A percentile compares a stretch with the other conserved stretches of the same genome.
These are phyloP conservation scores for Phalaenopsis aphrodite DNA, from an alignment of 106 monocot species.

Conservation along the genomic window DNA sequence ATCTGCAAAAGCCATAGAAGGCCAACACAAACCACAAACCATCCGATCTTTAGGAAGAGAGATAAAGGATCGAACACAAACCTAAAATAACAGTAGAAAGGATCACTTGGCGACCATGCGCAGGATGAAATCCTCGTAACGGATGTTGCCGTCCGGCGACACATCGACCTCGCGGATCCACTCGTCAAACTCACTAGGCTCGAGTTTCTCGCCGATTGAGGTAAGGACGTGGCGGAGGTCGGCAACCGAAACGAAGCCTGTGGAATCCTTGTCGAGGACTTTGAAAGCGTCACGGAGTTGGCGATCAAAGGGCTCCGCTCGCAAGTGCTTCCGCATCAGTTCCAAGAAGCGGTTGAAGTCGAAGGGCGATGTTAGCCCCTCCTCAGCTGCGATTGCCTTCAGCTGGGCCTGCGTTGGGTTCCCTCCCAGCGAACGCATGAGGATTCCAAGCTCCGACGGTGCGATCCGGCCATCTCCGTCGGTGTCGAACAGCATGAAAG, in stretches of 20 bases:
- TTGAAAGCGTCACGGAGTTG: conserved; percentile 87
- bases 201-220: conserved; percentile 91
- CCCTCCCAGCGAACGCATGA: conserved; percentile 93
- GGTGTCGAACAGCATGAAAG: conserved; percentile 90
- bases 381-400: conserved; percentile 57
- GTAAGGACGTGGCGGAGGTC: conserved; percentile 87
- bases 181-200: conserved; percentile 84
- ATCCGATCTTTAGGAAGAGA: background rate
- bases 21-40: background rate
- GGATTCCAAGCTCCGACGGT: conserved; percentile 84
- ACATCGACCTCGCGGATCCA: conserved; percentile 98
- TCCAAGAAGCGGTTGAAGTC: conserved; percentile 92
- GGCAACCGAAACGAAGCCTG: conserved; percentile 59
- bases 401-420: conserved; percentile 97
- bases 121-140: conserved; percentile 89
- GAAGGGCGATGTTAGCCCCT: conserved; percentile 68
- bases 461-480: conserved; percentile 94
- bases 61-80: background rate
- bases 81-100: background rate
- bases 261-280: conserved; percentile 88
- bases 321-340: conserved; percentile 69
- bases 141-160: conserved; percentile 59
- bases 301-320: conserved; percentile 76
- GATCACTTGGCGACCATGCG: conserved; percentile 81
- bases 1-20: background rate